Evolutionary conservation across 2,329 filamentous ascomycete genomes (phyloP).

Genomic region (Claviceps fusiformis): DNA sequence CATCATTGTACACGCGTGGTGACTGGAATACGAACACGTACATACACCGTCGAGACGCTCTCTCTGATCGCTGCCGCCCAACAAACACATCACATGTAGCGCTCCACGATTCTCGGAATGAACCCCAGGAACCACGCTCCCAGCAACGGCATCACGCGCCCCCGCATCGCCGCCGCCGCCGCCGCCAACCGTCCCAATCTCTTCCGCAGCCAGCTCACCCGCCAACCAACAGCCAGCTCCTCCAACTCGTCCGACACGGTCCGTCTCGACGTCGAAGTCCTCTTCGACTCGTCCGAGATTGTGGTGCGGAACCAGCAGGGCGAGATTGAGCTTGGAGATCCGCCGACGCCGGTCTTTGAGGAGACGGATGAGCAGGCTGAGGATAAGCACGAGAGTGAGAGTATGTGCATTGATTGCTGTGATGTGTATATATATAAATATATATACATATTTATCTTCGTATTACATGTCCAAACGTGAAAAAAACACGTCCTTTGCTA

Average conservation of each 20-base stretch:
- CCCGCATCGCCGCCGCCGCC: conserved; percentile 1
- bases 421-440: neutral
- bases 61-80: no score
- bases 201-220: conserved; percentile 45
- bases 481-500: no score
- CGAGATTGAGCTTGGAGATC: conserved; percentile 46
- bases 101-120: neutral
- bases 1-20: no score
- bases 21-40: no score
- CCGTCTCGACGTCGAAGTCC: conserved; percentile 32
- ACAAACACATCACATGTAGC: neutral
- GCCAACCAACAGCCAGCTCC: conserved; percentile 36
- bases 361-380: conserved; percentile 44
- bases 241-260: conserved; percentile 30
- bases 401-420: conserved; percentile 19
- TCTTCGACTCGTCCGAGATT: conserved; percentile 39
- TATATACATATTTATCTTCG: neutral
- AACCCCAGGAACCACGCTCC: conserved; percentile 1
- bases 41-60: neutral
- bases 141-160: neutral
- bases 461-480: neutral
- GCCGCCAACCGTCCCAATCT: conserved; percentile 27
- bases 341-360: conserved; percentile 37
- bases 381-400: conserved; percentile 43
- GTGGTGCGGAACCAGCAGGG: conserved; percentile 50